Conservation (phyloP, 768 basidiomycete genomes). For the Mycena olivaceomarginata region DNA sequence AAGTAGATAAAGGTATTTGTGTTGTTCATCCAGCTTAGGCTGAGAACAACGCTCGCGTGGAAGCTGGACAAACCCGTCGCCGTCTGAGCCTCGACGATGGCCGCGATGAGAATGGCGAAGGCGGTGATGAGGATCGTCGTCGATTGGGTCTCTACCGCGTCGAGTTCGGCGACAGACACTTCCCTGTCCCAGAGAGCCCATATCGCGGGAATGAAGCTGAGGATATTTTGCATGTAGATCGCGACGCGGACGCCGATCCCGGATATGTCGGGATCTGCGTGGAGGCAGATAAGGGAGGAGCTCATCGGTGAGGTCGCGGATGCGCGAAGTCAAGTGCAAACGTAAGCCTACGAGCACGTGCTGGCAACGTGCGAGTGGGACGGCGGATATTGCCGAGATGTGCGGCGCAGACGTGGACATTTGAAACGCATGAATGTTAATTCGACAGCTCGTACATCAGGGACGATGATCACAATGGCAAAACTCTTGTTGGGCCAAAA, state of each 20-base stretch:
- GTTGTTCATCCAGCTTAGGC: background rate
- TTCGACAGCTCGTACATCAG: too few relatives aligned
- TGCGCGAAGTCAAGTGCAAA: slow-evolving; percentile 2
- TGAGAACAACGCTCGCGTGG: slow-evolving; percentile 4
- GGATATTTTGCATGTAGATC: slow-evolving; percentile 26
- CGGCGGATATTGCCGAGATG: too few relatives aligned
- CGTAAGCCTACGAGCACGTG: background rate
- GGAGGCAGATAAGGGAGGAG: background rate
- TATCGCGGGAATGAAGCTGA: slow-evolving; percentile 6
- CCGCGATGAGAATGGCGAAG: slow-evolving; percentile 40
- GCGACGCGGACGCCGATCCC: too few relatives aligned
- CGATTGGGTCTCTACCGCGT: slow-evolving; percentile 1
- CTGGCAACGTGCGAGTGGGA: too few relatives aligned
- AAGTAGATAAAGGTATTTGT: background rate
- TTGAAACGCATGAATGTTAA: too few relatives aligned
- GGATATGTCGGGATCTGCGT: background rate
- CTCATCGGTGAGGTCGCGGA: slow-evolving; percentile 12
- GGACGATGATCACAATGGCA: too few relatives aligned
- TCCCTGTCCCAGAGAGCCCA: slow-evolving; percentile 25
- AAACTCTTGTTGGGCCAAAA: too few relatives aligned
- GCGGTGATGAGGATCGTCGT: slow-evolving; percentile 40
- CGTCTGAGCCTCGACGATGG: slow-evolving; percentile 28
- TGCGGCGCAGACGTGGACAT: too few relatives aligned
- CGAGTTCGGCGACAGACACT: slow-evolving; percentile 5
- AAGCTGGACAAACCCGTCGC: slow-evolving; percentile 12